phyloP scores from a whole-genome alignment of 306 rosid genomes.

The Quercus agrifolia region DNA sequence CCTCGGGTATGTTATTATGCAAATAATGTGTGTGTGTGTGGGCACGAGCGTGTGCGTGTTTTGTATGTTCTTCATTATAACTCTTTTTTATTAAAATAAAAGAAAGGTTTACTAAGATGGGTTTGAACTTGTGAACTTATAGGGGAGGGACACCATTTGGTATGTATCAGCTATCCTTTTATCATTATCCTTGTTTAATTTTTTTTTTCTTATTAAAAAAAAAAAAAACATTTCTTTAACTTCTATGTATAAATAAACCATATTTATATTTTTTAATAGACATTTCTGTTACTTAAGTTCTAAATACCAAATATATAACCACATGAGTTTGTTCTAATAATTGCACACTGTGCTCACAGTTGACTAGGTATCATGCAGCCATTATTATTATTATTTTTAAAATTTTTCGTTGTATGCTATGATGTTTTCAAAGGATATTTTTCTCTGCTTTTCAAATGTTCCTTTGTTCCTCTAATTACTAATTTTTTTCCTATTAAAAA shows the following conservation, averaged over 20 bases:
- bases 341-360: neutral
- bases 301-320: too few relatives aligned
- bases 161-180: neutral
- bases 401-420: neutral
- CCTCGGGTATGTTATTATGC: slow-evolving; percentile 74
- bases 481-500: too few relatives aligned
- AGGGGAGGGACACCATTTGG: neutral
- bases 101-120: neutral
- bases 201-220: too few relatives aligned
- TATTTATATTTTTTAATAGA: too few relatives aligned
- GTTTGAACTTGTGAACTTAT: neutral
- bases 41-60: neutral
- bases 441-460: neutral
- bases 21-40: neutral
- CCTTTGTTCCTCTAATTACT: neutral
- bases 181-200: too few relatives aligned
- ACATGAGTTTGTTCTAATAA: neutral
- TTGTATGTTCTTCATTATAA: neutral
- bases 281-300: too few relatives aligned
- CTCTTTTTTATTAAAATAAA: neutral
- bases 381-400: neutral
- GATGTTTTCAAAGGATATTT: neutral
- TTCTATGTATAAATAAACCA: neutral
- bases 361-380: neutral
- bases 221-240: too few relatives aligned